phyloP scores from a whole-genome alignment of 768 basidiomycete species.

The Termitomyces sp. region DNA sequence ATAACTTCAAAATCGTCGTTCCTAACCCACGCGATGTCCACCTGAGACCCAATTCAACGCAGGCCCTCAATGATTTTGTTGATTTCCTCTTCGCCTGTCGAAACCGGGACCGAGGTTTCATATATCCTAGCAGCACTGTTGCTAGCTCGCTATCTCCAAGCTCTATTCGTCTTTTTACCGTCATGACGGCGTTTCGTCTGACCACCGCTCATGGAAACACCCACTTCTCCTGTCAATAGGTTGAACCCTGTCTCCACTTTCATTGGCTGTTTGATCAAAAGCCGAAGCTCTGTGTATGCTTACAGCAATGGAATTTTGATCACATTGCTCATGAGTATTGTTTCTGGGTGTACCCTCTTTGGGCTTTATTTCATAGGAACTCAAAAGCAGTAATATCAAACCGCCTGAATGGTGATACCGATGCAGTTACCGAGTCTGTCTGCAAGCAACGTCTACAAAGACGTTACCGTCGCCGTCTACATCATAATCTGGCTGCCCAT shows the following conservation, averaged over 20 bases:
- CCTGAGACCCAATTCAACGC: no score
- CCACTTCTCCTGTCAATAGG: constrained; percentile 16
- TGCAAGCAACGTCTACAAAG: constrained; percentile 40
- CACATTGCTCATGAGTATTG: constrained; percentile 42
- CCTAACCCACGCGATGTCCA: no score
- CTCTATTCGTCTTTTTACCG: constrained; percentile 29
- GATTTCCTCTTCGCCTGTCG: no score
- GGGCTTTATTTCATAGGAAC: constrained; percentile 40
- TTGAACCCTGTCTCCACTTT: constrained; percentile 21
- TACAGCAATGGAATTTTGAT: constrained; percentile 39
- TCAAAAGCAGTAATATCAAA: constrained; percentile 26
- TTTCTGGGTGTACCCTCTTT: constrained; percentile 41
- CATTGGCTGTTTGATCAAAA: constrained; percentile 38
- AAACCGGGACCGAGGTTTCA: no score
- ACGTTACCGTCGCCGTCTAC: constrained; percentile 37
- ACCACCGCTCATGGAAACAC: constrained; percentile 21
- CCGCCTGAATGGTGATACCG: constrained; percentile 29
- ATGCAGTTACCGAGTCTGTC: constrained; percentile 24
- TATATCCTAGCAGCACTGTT: no score
- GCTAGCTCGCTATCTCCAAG: constrained; percentile 40
- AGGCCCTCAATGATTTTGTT: no score
- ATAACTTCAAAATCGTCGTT: no score
- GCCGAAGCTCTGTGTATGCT: constrained; percentile 30
- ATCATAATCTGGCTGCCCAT: constrained; percentile 47
- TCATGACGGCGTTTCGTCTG: not conserved